Base-by-base conservation (phyloP, 768 basidiomycete genomes). In the Tricholoma terreum region DNA sequence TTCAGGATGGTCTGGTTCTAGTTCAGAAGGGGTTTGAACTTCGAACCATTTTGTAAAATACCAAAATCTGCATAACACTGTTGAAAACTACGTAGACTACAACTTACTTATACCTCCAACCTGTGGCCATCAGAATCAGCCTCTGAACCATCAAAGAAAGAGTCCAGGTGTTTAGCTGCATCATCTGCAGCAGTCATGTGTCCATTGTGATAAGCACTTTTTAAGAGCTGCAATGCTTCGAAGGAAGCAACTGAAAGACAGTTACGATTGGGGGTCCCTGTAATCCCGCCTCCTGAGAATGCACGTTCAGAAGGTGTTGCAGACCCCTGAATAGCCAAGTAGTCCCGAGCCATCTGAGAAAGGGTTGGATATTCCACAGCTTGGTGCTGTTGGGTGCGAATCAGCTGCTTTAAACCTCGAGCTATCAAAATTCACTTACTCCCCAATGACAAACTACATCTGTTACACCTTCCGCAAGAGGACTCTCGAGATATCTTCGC, bases 271-370 rank as follows among this genome's bases (percentile, higher is more conserved):
- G 50, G 24, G 15, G 58, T 62, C n/a, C 38, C 58, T 17, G 70
- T 71, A 21, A 73, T 59, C 4, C 65, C 67, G 19, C 59, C 70
- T 35, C 59, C 57, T 8, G 70, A 71, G 59, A 74, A 74, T 14
- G 68, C 68, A 17, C 60, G 57, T 50, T 74, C 71, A 56, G 67
- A 67, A 1, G 71, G 65, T 2, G 69, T 69, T 7, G 61, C 54
- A 1, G 63, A 65, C 4, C 62, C 66, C 63, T 72, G 71, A 21
- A 73, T 67, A 31, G 38, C 71, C 69, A 71, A 21, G 72, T 67
- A 31, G 38, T 72, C 69, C 1, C 55, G 17, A 11, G 71, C 66
- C 9, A 73, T 65, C 1, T 63, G 59, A 4, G 65, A 61, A 59
- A 58, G 19, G 6, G 49, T 57, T 27, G 24, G 24, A 27, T 27